Conservation (phyloP, 1,284 basidiomycete species). For the Peniophora sp. region DNA sequence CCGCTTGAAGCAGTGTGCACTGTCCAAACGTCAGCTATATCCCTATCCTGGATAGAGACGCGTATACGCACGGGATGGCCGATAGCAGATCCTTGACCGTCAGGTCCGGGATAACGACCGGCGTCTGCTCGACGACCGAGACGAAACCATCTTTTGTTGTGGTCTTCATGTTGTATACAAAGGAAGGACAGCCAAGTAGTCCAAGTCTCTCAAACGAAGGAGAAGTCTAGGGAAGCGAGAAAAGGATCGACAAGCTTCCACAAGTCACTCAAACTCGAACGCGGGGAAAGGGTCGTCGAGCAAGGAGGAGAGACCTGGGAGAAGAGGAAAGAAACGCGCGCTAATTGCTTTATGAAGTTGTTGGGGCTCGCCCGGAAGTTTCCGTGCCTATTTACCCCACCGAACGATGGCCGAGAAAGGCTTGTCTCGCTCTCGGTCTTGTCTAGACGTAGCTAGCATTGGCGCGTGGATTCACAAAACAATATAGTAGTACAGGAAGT, state of each 20-base stretch:
- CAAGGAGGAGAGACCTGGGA: neutral
- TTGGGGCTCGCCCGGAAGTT: neutral
- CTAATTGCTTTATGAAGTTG: constrained; percentile 3
- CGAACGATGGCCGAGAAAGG: neutral
- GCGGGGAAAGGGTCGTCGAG: neutral
- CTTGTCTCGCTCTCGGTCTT: no score
- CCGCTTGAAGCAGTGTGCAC: constrained; percentile 89
- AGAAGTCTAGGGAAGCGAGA: constrained; percentile 5
- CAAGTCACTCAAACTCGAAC: neutral
- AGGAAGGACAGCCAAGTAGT: neutral
- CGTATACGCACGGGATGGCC: constrained; percentile 71
- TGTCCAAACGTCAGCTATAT: constrained; percentile 20
- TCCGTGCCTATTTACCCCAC: constrained; percentile 1
- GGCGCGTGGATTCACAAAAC: no score
- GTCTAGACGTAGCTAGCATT: no score
- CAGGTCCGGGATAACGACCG: constrained; percentile 72
- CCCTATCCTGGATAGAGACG: neutral
- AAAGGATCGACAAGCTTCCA: neutral
- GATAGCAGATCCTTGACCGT: constrained; percentile 82
- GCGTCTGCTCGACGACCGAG: constrained; percentile 45
- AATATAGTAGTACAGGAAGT: no score
- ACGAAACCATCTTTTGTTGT: constrained; percentile 18
- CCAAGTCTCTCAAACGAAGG: neutral
- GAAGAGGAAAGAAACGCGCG: constrained; percentile 2
- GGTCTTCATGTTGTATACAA: constrained; percentile 10